Percentiles rank a stretch among this genome's conserved stretches.
phyloP scores from a whole-genome alignment of 192 early-diverging fungal species.

The Coemansia sp. region DNA sequence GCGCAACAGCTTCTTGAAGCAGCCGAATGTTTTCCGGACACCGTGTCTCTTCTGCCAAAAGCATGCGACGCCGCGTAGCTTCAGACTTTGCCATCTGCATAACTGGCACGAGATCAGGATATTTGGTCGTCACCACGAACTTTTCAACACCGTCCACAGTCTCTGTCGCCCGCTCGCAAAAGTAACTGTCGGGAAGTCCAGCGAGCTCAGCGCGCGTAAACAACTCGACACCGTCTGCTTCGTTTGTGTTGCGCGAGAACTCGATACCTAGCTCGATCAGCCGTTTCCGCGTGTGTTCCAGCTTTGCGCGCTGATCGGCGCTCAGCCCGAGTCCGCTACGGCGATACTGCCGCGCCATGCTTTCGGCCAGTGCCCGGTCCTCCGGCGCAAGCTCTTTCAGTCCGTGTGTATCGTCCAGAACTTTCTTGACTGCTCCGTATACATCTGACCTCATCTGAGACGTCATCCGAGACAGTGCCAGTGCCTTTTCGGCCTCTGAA shows the following conservation, averaged over 20 bases:
- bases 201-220: conserved; percentile 61
- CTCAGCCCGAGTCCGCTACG: conserved; percentile 70
- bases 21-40: conserved; percentile 63
- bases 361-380: conserved; percentile 62
- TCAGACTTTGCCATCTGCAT: conserved; percentile 55
- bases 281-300: conserved; percentile 62
- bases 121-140: conserved; percentile 72
- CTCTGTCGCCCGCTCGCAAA: conserved; percentile 56
- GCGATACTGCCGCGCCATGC: conserved; percentile 63
- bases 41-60: conserved; percentile 51
- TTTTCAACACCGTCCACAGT: conserved; percentile 56
- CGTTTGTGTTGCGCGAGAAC: conserved; percentile 68
- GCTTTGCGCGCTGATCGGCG: conserved; percentile 57
- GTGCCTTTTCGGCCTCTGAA: conserved; percentile 59
- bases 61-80: conserved; percentile 53
- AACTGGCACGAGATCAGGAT: conserved; percentile 55
- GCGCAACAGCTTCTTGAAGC: conserved; percentile 57
- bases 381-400: conserved; percentile 55
- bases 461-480: conserved; percentile 61
- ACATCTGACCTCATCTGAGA: conserved; percentile 64
- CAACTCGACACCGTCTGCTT: conserved; percentile 53
- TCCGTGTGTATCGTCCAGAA: conserved; percentile 40
- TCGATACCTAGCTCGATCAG: conserved; percentile 66
- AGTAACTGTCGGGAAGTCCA: conserved; percentile 67
- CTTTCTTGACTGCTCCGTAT: conserved; percentile 50